Conservation (phyloP, 2,329 filamentous ascomycete genomes). For the Fusarium sambucinum region DNA sequence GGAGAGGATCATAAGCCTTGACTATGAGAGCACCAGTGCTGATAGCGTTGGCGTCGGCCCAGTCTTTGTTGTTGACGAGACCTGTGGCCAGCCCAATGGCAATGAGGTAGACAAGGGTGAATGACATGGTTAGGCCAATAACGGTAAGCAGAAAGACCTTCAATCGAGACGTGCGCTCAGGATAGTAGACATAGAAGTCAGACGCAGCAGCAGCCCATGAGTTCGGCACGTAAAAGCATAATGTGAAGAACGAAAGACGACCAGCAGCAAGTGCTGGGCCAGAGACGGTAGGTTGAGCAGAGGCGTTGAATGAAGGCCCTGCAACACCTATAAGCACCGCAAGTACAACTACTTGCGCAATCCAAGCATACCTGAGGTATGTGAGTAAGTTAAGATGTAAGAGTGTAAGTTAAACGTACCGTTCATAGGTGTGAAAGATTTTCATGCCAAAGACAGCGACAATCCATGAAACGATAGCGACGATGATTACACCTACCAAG, state of each 20-base stretch:
- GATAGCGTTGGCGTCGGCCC: conserved; percentile 63
- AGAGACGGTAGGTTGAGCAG: conserved; percentile 68
- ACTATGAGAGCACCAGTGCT: conserved; percentile 69
- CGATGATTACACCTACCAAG: conserved; percentile 80
- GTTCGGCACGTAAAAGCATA: conserved; percentile 67
- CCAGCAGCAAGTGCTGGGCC: conserved; percentile 73
- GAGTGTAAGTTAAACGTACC: conserved; percentile 22
- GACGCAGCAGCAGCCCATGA: conserved; percentile 79
- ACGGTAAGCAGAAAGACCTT: conserved; percentile 79
- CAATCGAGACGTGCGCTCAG: conserved; percentile 66
- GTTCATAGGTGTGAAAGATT: conserved; percentile 79
- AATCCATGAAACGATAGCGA: conserved; percentile 78
- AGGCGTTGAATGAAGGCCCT: conserved; percentile 72
- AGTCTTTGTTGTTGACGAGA: conserved; percentile 61
- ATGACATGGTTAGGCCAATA: conserved; percentile 68
- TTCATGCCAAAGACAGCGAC: conserved; percentile 71
- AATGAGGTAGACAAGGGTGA: conserved; percentile 77
- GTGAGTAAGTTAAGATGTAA: conserved; percentile 2
- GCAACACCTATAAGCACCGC: conserved; percentile 78
- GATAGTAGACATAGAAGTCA: conserved; percentile 86
- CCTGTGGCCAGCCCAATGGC: conserved; percentile 66
- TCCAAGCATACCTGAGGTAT: conserved; percentile 53
- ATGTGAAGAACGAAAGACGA: conserved; percentile 74
- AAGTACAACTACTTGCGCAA: conserved; percentile 79
- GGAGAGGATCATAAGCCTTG: conserved; percentile 65